phyloP scores from a whole-genome alignment of 345 rosid species.

The Fremontodendron californicum region DNA sequence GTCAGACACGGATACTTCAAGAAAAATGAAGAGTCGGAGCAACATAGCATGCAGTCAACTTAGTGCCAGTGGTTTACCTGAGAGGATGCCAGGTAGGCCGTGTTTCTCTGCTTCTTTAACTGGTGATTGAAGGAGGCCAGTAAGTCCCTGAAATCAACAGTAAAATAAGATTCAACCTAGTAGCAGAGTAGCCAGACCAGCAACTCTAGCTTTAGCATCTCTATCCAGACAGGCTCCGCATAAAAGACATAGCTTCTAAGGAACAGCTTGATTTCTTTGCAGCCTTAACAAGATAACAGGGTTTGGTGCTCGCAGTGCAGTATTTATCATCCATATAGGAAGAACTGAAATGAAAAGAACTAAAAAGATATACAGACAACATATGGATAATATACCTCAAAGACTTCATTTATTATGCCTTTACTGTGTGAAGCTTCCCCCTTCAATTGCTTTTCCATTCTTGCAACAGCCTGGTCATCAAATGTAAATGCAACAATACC shows the following conservation, averaged over 20 bases:
- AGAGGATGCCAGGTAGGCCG: slow-evolving; percentile 91
- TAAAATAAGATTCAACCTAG: background rate
- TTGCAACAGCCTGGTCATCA: slow-evolving; percentile 81
- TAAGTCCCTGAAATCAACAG: slow-evolving; percentile 62
- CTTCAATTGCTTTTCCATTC: slow-evolving; percentile 67
- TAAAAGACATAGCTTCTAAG: background rate
- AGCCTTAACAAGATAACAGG: background rate
- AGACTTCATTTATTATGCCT: slow-evolving; percentile 88
- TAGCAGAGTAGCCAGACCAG: background rate
- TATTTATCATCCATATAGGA: background rate
- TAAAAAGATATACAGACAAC: background rate
- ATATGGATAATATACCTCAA: slow-evolving; percentile 70
- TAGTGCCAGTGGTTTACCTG: slow-evolving; percentile 45
- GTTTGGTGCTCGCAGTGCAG: background rate
- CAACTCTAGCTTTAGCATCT: background rate
- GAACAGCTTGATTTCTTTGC: background rate
- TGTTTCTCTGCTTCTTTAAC: slow-evolving; percentile 87
- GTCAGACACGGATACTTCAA: too few species aligned
- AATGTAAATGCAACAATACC: slow-evolving; percentile 94
- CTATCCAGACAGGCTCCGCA: background rate
- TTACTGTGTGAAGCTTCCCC: slow-evolving; percentile 74
- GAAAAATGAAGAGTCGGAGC: too few species aligned
- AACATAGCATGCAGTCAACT: background rate
- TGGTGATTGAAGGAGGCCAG: slow-evolving; percentile 92
- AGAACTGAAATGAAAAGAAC: background rate